Base-by-base conservation (phyloP, 2,329 filamentous ascomycete genomes). In the Diaporthe longicolla region DNA sequence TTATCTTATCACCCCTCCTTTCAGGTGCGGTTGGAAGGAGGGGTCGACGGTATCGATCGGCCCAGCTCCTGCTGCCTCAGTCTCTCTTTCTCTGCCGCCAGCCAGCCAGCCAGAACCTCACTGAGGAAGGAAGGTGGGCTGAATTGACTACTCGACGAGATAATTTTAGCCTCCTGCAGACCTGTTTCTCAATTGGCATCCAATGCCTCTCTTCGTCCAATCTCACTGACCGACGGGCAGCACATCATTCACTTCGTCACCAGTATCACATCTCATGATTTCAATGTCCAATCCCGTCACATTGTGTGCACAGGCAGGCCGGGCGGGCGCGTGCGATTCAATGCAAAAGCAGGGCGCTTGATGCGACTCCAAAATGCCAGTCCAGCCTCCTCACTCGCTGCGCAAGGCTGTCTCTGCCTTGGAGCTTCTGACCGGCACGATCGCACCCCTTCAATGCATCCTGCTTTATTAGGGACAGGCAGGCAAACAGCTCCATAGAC, bases 1-100 rank as follows among this genome's bases (percentile, higher is more conserved):
- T 75, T 75, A 73, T 75, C 74, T 75, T 75, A 75, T 75, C 74
- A 75, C 74, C 74, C 74, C 74, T 75, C 74, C 54, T 71, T 73
- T 63, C 9, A 54, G 37, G 68, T 75, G 74, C 65, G 66, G 71
- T 75, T 45, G 74, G 52, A 54, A 73, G 63, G 73, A 70, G 65
- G 73, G 73, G 73, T 74, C 35, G 24, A 52, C 40, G 9, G 52
- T 19, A 29, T 21, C 48, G 32, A 29, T 24, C 35, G 37, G 57
- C 40, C 29, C 29, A 43, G 43, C 29, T 24, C 24, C 21, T 58
- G 43, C 54, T 54, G 8, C 45, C 19, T 37, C 57, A 4, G 9
- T 24, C 48, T 24, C 9, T 52, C 48, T 4, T 9, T 15, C 48
- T 26, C 43, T 50, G 54, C 43, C 63, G 52, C 54, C 29, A 29